Evolutionary conservation across 345 rosid species (phyloP).

Genomic region (Eucalyptus brandiana): DNA sequence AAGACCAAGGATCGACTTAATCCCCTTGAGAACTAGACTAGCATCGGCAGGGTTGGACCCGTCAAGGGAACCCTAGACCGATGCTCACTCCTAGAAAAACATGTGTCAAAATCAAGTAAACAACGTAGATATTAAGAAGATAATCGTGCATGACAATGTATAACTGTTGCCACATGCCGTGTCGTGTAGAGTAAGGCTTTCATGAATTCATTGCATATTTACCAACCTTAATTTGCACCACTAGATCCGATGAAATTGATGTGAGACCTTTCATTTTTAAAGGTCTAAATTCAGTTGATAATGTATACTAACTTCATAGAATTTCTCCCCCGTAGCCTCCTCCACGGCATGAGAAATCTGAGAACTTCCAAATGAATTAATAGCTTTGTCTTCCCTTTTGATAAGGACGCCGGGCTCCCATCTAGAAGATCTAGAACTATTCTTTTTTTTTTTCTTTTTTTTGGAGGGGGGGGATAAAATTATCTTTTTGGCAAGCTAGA

Average conservation of each 20-base stretch:
- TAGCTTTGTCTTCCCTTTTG: background rate
- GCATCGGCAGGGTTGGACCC: no score
- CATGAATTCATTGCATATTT: background rate
- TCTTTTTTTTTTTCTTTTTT: no score
- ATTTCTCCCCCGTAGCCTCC: background rate
- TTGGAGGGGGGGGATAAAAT: background rate
- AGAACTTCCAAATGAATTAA: background rate
- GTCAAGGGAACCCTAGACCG: no score
- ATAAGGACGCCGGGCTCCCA: background rate
- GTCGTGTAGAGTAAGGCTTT: background rate
- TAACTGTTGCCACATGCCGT: background rate
- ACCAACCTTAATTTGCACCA: background rate
- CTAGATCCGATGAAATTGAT: background rate
- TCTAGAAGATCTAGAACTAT: background rate
- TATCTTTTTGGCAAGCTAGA: background rate
- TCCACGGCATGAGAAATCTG: background rate
- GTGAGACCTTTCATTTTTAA: background rate
- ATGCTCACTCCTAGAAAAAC: background rate
- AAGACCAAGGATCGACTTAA: fast-evolving
- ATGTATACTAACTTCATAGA: background rate
- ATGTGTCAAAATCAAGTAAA: background rate
- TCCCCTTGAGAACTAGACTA: no score
- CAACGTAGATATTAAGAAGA: background rate
- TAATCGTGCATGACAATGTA: background rate
- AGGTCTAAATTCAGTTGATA: background rate